Conservation (phyloP, 2,329 filamentous ascomycete genomes). For the Didymella exigua region DNA sequence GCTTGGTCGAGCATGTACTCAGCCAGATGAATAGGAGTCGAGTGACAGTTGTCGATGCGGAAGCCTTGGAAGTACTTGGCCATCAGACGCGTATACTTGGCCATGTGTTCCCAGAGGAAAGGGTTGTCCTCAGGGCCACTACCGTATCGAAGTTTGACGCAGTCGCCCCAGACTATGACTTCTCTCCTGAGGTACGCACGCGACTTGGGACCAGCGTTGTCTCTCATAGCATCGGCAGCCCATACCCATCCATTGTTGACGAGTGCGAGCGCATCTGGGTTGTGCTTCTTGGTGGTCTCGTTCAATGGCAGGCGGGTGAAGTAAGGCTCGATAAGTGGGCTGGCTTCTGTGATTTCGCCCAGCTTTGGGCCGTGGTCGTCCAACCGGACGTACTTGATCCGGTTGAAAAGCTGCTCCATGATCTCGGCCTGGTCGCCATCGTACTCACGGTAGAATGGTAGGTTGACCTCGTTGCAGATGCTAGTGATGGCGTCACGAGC, state of each 20-base stretch:
- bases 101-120: constrained; percentile 96
- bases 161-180: constrained; percentile 98
- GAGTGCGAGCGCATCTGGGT: constrained; percentile 75
- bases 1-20: constrained; percentile 95
- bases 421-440: constrained; percentile 82
- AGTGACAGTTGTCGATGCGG: constrained; percentile 97
- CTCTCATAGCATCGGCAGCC: constrained; percentile 91
- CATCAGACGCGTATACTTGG: constrained; percentile 85
- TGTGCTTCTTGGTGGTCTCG: constrained; percentile 76
- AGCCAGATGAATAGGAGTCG: constrained; percentile 90
- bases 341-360: constrained; percentile 76
- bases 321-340: constrained; percentile 88
- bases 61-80: constrained; percentile 95
- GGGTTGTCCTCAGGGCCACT: constrained; percentile 80
- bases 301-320: constrained; percentile 89
- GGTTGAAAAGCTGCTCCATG: constrained; percentile 88
- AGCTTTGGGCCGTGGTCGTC: constrained; percentile 88
- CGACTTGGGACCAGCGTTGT: constrained; percentile 89
- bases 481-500: constrained; percentile 60
- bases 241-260: constrained; percentile 99
- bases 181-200: constrained; percentile 94
- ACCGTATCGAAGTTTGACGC: constrained; percentile 94
- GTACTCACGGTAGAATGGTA: constrained; percentile 90
- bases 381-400: constrained; percentile 92
- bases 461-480: constrained; percentile 82